These are phyloP conservation scores for Trichoderma harzianum DNA, from an alignment of 2,329 filamentous ascomycete genomes.

Conservation along the genomic window DNA sequence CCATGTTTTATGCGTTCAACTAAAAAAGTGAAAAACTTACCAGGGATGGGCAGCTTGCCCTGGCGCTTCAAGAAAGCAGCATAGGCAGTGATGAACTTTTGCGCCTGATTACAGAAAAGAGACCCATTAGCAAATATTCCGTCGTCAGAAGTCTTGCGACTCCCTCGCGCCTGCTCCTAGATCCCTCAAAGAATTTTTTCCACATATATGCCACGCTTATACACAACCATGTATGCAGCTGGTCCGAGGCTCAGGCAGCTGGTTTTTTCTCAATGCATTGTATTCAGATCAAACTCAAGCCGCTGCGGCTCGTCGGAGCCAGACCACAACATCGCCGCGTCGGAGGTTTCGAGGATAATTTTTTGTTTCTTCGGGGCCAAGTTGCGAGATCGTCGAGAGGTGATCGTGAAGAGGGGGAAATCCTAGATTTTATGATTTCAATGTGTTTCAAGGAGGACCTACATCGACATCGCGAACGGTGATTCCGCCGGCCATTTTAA, in stretches of 20 bases:
- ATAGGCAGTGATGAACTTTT: slow-evolving; percentile 86
- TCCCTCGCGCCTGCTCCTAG: slow-evolving; percentile 67
- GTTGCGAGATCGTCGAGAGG: slow-evolving; percentile 24
- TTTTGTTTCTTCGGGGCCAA: slow-evolving; percentile 19
- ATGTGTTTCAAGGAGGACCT: slow-evolving; percentile 44
- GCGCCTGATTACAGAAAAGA: slow-evolving; percentile 58
- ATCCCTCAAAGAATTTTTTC: slow-evolving; percentile 25
- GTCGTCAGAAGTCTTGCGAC: slow-evolving; percentile 71
- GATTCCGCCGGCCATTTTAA: slow-evolving; percentile 76
- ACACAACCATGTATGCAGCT: background rate
- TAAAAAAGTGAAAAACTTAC: slow-evolving; percentile 50
- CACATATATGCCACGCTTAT: slow-evolving; percentile 18
- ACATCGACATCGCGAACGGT: slow-evolving; percentile 84
- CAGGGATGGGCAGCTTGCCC: slow-evolving; percentile 87
- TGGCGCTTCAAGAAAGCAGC: slow-evolving; percentile 89
- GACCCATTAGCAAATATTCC: slow-evolving; percentile 66
- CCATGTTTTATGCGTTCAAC: background rate
- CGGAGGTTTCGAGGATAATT: slow-evolving; percentile 15
- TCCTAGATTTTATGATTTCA: slow-evolving; percentile 18
- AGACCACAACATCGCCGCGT: slow-evolving; percentile 10
- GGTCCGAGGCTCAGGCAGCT: background rate
- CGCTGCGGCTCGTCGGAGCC: slow-evolving; percentile 1
- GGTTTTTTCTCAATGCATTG: background rate
- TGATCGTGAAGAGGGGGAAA: background rate
- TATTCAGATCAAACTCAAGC: slow-evolving; percentile 6